phyloP scores from a whole-genome alignment of 768 basidiomycete species.

The Lactifluus piperatus region DNA sequence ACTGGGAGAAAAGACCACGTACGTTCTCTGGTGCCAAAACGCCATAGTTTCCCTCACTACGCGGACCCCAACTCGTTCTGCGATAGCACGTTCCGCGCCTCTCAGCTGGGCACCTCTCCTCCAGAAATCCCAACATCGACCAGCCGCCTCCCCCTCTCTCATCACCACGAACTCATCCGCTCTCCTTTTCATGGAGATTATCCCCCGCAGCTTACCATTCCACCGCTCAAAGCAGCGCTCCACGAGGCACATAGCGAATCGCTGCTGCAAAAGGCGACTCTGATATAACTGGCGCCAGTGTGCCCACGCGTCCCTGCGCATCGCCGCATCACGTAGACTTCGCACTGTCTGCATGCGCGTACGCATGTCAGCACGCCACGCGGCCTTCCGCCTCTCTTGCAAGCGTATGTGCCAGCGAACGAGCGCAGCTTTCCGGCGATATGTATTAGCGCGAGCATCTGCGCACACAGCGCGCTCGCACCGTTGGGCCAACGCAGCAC shows the following conservation, averaged over 20 bases:
- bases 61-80: conserved; percentile 38
- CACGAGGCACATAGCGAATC: conserved; percentile 38
- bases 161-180: conserved; percentile 37
- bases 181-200: conserved; percentile 37
- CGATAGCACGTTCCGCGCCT: conserved; percentile 37
- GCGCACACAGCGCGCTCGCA: conserved; percentile 37
- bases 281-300: conserved; percentile 57
- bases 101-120: conserved; percentile 36
- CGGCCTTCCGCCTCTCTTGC: conserved; percentile 45
- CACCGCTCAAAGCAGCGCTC: conserved; percentile 42
- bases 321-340: conserved; percentile 43
- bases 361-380: conserved; percentile 67
- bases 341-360: conserved; percentile 55
- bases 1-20: conserved; percentile 23
- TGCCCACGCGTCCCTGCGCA: conserved; percentile 51
- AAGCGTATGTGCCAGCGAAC: conserved; percentile 45
- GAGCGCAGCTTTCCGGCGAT: conserved; percentile 36
- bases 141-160: conserved; percentile 30
- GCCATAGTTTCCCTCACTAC: conserved; percentile 41
- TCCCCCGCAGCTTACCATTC: conserved; percentile 35
- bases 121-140: conserved; percentile 53
- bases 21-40: conserved; percentile 53
- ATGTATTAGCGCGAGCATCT: conserved; percentile 35
- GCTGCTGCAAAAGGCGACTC: conserved; percentile 42
- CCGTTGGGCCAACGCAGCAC: conserved; percentile 30